A percentile compares a stretch with the other conserved stretches of the same genome.
Evolutionary conservation across 768 basidiomycete genomes (phyloP).

Genomic region (Trametes gibbosa): DNA sequence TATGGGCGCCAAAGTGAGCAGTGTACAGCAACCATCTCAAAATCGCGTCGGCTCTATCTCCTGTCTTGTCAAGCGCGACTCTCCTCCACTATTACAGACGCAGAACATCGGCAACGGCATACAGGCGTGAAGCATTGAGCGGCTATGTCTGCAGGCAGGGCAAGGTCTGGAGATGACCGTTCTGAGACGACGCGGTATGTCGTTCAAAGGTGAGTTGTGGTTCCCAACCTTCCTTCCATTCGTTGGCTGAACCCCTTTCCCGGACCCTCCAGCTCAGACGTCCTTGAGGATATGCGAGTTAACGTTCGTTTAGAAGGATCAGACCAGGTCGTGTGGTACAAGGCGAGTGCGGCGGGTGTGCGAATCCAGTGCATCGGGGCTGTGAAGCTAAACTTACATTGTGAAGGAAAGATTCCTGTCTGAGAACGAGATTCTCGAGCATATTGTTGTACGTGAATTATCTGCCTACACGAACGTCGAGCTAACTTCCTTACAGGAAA

Average conservation of each 20-base stretch:
- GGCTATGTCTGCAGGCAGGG: neutral
- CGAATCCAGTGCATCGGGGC: constrained; percentile 6
- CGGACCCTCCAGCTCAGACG: constrained; percentile 57
- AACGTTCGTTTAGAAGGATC: constrained; percentile 59
- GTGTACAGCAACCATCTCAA: too few species aligned
- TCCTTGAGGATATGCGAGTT: constrained; percentile 65
- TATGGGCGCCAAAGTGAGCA: neutral
- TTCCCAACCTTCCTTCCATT: neutral
- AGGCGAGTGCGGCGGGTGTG: constrained; percentile 41
- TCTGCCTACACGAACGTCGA: neutral
- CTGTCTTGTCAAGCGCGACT: too few species aligned
- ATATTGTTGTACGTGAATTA: constrained; percentile 55
- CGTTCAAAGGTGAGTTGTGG: constrained; percentile 11
- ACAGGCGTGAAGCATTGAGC: too few species aligned
- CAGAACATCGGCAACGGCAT: too few species aligned
- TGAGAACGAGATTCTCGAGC: constrained; percentile 74
- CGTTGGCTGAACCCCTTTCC: neutral
- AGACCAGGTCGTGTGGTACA: constrained; percentile 67
- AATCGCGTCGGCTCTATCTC: too few species aligned
- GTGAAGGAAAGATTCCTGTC: constrained; percentile 68
- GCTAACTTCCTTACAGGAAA: constrained; percentile 45
- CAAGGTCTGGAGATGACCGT: neutral
- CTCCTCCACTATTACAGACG: too few species aligned
- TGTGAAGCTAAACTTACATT: constrained; percentile 10
- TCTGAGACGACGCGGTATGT: constrained; percentile 14